Conservation (phyloP, 495 filamentous ascomycete genomes). For the Neurospora sp. region DNA sequence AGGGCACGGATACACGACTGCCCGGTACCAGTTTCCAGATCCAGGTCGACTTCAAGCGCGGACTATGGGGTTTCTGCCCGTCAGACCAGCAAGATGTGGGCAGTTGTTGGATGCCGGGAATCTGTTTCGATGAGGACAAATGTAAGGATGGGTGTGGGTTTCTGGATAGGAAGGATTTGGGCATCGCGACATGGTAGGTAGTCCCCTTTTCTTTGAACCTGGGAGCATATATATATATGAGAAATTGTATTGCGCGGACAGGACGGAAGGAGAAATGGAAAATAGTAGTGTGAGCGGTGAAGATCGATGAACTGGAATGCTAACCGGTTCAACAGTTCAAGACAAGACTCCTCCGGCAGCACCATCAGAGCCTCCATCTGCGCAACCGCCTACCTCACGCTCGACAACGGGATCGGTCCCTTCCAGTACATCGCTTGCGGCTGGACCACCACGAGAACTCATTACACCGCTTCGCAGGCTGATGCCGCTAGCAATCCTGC, state of each 20-base stretch:
- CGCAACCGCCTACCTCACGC: background rate
- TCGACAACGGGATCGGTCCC: background rate
- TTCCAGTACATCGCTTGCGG: background rate
- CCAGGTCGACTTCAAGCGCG: background rate
- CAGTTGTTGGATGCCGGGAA: background rate
- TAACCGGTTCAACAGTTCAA: background rate
- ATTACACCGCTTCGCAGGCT: background rate
- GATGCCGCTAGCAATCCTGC: background rate
- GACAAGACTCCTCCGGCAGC: background rate
- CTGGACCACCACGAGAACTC: background rate
- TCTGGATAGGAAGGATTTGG: background rate
- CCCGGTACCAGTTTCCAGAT: background rate
- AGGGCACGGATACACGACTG: accelerated
- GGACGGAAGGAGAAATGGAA: background rate
- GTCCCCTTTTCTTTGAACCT: background rate
- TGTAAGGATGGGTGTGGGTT: background rate
- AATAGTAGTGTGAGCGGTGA: too few relatives aligned
- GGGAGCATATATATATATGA: background rate
- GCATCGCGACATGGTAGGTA: background rate
- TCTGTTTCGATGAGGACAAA: background rate
- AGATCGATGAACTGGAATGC: background rate
- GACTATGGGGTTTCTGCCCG: background rate
- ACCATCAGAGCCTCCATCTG: background rate
- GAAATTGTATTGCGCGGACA: background rate
- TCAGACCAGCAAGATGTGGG: background rate